Evolutionary conservation across 2,329 filamentous ascomycete genomes (phyloP), one percentile per base, ranked within the genome.

Genomic region (Cordyceps javanica): DNA sequence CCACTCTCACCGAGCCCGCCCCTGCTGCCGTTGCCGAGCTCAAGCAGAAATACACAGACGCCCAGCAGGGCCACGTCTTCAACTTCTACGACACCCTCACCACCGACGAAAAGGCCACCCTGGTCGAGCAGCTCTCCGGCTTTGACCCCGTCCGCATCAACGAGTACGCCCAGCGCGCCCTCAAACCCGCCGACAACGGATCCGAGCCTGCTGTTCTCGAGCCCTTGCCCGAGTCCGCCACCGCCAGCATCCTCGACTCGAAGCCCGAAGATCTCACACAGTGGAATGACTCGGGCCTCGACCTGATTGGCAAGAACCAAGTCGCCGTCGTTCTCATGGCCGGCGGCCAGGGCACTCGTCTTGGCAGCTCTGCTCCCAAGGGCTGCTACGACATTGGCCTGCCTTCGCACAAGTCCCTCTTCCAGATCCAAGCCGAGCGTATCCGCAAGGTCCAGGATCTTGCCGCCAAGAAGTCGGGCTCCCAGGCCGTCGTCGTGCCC

Each of bases 301-400:
- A 91, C 70, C 88, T 93, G 39, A 82, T 96, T 59, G 78, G 85
- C 50, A 80, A 90, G 70, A 86, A 89, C 69, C 85, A 89, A 71
- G 82, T 96, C 39, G 81, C 85, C 32, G 94, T 99, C 19, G 91
- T 99, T 53, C 83, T 99, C 68, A 95, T 99, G 90, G 94, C 94
- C 59, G 94, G 94, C 70, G 94, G 94, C 34, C 94, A 99, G 77
- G 94, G 94, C 62, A 99, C 94, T 61, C 85, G 94, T 61, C 78
- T 99, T 62, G 94, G 94, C 65, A 97, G 91, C 79, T 94, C 91
- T 58, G 93, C 88, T 19, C 94, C 94, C 64, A 99, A 99, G 80
- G 94, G 94, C 58, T 97, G 93, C 82, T 99, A 90, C 75, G 88
- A 99, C 70, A 97, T 99, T 72, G 91, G 91, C 19, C 83, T 99